phyloP scores from a whole-genome alignment of 108 stramenopile genomes.

The Cylindrotheca fusiformis region DNA sequence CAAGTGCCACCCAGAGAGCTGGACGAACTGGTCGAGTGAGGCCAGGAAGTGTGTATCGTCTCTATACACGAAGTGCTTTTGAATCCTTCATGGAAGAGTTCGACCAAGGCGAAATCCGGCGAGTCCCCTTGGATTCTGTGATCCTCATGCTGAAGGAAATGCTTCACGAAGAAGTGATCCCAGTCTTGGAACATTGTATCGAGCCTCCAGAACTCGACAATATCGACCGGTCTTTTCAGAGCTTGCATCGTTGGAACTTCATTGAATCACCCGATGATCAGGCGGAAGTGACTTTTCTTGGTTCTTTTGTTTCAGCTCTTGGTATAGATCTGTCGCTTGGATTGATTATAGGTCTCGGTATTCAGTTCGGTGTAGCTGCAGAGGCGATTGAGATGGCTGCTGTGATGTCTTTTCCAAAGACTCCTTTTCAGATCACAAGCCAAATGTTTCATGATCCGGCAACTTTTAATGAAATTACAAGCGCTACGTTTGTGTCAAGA shows the following conservation, averaged over 20 bases:
- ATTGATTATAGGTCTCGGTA: constrained; percentile 76
- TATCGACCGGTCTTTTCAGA: constrained; percentile 75
- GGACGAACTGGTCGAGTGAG: constrained; percentile 93
- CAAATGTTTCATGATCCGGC: constrained; percentile 56
- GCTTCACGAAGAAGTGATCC: constrained; percentile 58
- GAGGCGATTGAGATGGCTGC: constrained; percentile 84
- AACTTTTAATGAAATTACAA: constrained; percentile 49
- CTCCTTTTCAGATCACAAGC: constrained; percentile 78
- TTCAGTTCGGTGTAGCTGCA: constrained; percentile 81
- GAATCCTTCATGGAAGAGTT: constrained; percentile 63
- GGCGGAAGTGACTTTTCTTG: constrained; percentile 68
- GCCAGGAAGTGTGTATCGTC: constrained; percentile 85
- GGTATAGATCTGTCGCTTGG: constrained; percentile 80
- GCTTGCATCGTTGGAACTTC: constrained; percentile 64
- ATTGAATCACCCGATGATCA: constrained; percentile 55
- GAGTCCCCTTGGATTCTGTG: constrained; percentile 80
- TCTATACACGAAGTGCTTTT: constrained; percentile 71
- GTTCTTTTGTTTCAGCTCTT: constrained; percentile 66
- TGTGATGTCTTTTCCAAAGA: constrained; percentile 62
- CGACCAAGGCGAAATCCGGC: constrained; percentile 76
- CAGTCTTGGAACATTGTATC: constrained; percentile 69
- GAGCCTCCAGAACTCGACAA: constrained; percentile 74
- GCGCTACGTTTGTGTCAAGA: constrained; percentile 52
- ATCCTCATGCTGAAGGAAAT: constrained; percentile 76
- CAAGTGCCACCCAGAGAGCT: constrained; percentile 90